Base-by-base conservation (phyloP, 208 protist genomes). In the Trypanosoma rangeli region DNA sequence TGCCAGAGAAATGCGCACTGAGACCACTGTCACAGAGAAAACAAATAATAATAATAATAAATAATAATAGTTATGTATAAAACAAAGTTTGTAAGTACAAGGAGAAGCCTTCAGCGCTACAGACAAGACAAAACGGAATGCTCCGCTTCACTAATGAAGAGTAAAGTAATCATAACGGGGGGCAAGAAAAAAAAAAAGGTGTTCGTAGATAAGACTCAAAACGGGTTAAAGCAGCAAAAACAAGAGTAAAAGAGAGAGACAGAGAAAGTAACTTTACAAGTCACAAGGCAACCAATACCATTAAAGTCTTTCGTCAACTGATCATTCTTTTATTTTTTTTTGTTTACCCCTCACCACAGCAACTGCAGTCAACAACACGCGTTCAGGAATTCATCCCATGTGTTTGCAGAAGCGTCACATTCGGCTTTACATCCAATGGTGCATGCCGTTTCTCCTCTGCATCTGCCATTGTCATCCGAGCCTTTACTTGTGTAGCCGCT, bases 361-460 rank as follows among this genome's bases (percentile, higher is more conserved):
- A 46, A 18, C 42, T 46, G 33, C 33, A 46, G 42, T 20, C 42
- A 46, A 1, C 15, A 44, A 1, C 8, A 57, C 52, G 13, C 28
- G 52, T 57, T 26, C 15, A 24, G 3, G 18, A 35, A 33, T 3
- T 1, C 15, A 44, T 35, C 22, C 28, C 12, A 33, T 18, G 1
- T 26, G 31, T 18, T 60, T 44, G 55, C 18, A 60, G 12, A 13
- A 37, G 44, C 63, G 63, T 8, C 46, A 53, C 20, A 26, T 66
- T 63, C 49, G 71, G 71, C 22, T 69, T 76, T 13, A 76, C 71
- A 62, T 76, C 71, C 26, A 60, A 53, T 22, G 31, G 4, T 42
- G 33, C 64, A 20, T 61, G 20, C 16, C 33, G 35, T 39, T 48
- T 39, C 13, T 70, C 71, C 62, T 75, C 63, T 24, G 9, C 39